These are phyloP conservation scores for Claviceps quebecensis DNA, from an alignment of 2,329 filamentous ascomycete species.

Conservation along the genomic window DNA sequence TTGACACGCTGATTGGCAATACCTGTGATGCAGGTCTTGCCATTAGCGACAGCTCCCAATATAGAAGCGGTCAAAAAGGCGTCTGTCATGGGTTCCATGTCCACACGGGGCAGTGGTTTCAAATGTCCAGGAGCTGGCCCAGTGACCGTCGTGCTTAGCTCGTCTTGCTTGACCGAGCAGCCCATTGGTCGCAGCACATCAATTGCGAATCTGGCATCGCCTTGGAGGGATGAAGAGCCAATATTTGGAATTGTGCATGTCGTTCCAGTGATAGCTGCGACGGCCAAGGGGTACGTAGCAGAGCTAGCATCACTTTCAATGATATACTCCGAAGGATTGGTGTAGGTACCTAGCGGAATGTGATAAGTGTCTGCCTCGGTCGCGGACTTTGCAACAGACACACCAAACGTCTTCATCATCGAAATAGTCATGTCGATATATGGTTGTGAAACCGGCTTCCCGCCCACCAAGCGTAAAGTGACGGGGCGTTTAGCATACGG, in stretches of 20 bases:
- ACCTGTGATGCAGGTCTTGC: slow-evolving; percentile 74
- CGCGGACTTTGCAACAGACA: slow-evolving; percentile 61
- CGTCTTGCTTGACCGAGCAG: slow-evolving; percentile 74
- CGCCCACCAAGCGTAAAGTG: slow-evolving; percentile 79
- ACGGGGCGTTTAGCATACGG: slow-evolving; percentile 93
- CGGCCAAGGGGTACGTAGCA: slow-evolving; percentile 85
- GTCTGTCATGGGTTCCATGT: slow-evolving; percentile 99
- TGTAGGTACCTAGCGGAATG: slow-evolving; percentile 73
- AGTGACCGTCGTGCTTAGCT: slow-evolving; percentile 79
- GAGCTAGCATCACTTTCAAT: slow-evolving; percentile 97
- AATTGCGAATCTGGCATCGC: slow-evolving; percentile 85
- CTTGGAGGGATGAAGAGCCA: slow-evolving; percentile 79
- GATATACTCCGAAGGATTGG: slow-evolving; percentile 72
- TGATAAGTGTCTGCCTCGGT: slow-evolving; percentile 84
- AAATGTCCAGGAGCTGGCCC: slow-evolving; percentile 66
- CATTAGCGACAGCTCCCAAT: slow-evolving; percentile 74
- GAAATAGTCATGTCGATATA: slow-evolving; percentile 99
- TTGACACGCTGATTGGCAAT: slow-evolving; percentile 98
- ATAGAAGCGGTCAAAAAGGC: slow-evolving; percentile 93
- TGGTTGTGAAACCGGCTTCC: slow-evolving; percentile 88
- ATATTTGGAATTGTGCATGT: slow-evolving; percentile 96
- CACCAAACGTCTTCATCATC: slow-evolving; percentile 92
- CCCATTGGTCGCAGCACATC: slow-evolving; percentile 90
- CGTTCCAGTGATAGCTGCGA: slow-evolving; percentile 90
- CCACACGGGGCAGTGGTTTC: slow-evolving; percentile 64